Base-by-base conservation (phyloP, 768 basidiomycete species). In the Boletus coccyginus region DNA sequence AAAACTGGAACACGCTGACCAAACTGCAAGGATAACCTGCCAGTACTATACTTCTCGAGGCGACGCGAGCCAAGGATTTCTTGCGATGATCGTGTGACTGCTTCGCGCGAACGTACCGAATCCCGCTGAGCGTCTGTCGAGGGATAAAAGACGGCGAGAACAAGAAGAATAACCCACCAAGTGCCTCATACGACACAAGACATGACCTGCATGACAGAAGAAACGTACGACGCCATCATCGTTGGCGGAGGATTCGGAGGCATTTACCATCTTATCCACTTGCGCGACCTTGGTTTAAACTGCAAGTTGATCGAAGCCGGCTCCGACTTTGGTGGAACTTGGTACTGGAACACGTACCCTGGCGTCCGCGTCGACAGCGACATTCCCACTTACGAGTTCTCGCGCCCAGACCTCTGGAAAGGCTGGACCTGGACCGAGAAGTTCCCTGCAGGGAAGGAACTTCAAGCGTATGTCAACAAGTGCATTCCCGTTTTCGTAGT, bases 261-360 rank as follows among this genome's bases (percentile, higher is more conserved):
- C 19, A 21, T 60, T 35, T 60, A 52, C 8, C 57, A 55, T 7
- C 51, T 62, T 2, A 46, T 59, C 9, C 47, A 59, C 35, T 36
- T 61, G 17, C 52, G 61, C 24, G 29, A 53, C 14, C 43, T 33
- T 11, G 58, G 55, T 3, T 56, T 53, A 40, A 50, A 9, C 33
- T 59, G 60, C 57, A 61, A 52, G 43, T 10, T 61, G 2, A 54
- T 41, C 32, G 61, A 62, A 14, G 50, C 50, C 0, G 61, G 46
- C 16, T 46, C 61, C 7, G 46, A 54, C 14, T 21, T 62, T 12
- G 62, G 62, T 8, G 62, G 62, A 0, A 60, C 55, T 6, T 63
- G 58, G 59, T 61, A 57, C 31, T 61, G 59, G 60, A 61, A 56
- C 29, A 61, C 39, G 4, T 61, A 56, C 44, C 61, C 57, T 9